Evolutionary conservation across 139 green algal species (phyloP).

Genomic region (Haematococcus sp.): DNA sequence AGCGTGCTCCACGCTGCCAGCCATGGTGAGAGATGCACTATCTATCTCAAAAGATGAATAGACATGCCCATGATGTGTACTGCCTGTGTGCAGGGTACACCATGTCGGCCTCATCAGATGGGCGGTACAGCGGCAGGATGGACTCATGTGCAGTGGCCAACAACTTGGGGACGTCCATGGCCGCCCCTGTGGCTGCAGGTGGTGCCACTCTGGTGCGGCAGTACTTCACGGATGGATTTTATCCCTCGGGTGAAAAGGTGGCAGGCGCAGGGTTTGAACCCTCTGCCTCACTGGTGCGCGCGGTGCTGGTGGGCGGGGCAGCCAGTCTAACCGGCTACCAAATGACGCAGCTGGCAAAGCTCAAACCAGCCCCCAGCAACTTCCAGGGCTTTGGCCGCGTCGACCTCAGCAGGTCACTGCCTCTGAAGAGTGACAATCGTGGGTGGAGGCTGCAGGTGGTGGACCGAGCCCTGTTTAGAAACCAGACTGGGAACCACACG

Average conservation of each 20-base stretch:
- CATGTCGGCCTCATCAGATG: no score
- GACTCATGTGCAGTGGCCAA: not conserved
- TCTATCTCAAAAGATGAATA: no score
- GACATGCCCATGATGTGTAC: no score
- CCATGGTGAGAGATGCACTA: no score
- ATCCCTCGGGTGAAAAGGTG: slow-evolving; percentile 33
- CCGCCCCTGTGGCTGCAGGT: slow-evolving; percentile 57
- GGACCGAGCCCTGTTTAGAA: not conserved
- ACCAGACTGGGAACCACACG: not conserved
- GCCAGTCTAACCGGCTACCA: not conserved
- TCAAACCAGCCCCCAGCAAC: no score
- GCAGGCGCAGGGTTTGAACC: not conserved
- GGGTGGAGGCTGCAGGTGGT: slow-evolving; percentile 3
- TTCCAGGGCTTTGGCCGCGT: no score
- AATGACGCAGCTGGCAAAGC: not conserved
- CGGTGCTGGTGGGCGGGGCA: not conserved
- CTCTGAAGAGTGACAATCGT: no score
- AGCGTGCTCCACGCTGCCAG: no score
- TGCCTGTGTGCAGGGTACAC: no score
- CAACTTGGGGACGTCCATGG: slow-evolving; percentile 79
- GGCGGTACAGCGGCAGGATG: not conserved
- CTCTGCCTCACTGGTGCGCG: not conserved
- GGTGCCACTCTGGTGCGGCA: slow-evolving; percentile 58
- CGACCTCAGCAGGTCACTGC: no score
- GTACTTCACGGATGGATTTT: slow-evolving; percentile 72